Base-by-base conservation (phyloP, 352 stramenopile genomes). In the Pythium oligandrum region DNA sequence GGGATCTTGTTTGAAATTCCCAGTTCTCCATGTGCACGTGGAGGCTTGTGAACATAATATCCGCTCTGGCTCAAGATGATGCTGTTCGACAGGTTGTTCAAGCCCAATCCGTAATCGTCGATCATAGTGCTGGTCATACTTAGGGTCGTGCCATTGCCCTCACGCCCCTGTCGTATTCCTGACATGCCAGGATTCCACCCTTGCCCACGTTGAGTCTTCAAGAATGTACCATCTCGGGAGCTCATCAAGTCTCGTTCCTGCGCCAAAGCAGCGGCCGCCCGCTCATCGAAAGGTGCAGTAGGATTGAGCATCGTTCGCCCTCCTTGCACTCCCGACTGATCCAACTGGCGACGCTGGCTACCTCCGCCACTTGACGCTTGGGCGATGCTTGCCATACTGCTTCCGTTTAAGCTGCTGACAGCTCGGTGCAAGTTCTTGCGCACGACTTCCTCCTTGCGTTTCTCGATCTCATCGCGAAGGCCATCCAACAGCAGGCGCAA, bases 391-490 rank as follows among this genome's bases (percentile, higher is more conserved):
- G 17, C 17, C 17, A 42, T 42, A 12, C 26, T 51, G 35, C 52
- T 39, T 34, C 61, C 44, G 26, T 37, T 17, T n/a, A 37, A 37
- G 26, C 26, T 11, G 26, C 35, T 63, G 31, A 45, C 51, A 0
- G 47, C 58, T 4, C 68, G 64, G 17, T 52, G 59, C n/a, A 77
- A 48, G 38, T 88, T 80, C 30, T 81, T 86, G 3, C 75, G 73
- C 26, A 86, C 70, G 36, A 80, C 70, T 4, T 81, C 64, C 50
- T 83, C 80, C 51, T 87, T 86, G 12, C 80, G 73, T 62, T 91
- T 93, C 49, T 93, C 83, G 51, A 91, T 90, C 53, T 90, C 78
- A 47, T 93, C 83, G 7, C 83, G 80, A 56, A 93, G 71, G 0
- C 83, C 83, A 33, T 93, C 83, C 4, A 93, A 53, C 5, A 93